A percentile compares a stretch with the other conserved stretches of the same genome.
phyloP scores from a whole-genome alignment of 2,329 filamentous ascomycete genomes.

The Curvularia lunata region DNA sequence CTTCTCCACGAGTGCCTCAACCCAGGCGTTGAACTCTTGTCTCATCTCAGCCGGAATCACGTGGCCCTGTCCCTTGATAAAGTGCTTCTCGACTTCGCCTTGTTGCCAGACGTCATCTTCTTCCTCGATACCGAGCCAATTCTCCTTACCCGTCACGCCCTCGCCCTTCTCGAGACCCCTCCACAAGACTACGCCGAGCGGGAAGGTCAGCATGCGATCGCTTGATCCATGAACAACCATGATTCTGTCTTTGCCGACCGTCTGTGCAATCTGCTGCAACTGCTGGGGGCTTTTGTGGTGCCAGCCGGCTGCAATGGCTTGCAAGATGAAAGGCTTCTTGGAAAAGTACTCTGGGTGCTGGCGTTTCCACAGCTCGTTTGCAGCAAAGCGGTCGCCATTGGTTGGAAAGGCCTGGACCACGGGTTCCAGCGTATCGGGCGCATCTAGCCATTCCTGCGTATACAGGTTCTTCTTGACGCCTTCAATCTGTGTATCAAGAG shows the following conservation, averaged over 20 bases:
- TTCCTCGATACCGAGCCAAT: conserved; percentile 42
- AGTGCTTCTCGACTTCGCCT: conserved; percentile 59
- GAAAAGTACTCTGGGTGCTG: conserved; percentile 66
- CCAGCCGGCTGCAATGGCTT: conserved; percentile 79
- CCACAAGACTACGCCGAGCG: conserved; percentile 73
- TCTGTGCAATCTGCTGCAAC: conserved; percentile 68
- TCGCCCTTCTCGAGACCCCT: conserved; percentile 66
- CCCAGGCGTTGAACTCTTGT: conserved; percentile 69
- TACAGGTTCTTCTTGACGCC: conserved; percentile 73
- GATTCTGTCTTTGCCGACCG: conserved; percentile 75
- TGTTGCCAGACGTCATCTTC: conserved; percentile 48
- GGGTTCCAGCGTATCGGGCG: conserved; percentile 61
- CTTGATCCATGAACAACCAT: conserved; percentile 76
- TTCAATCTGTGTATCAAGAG: conserved; percentile 69
- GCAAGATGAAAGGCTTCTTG: conserved; percentile 72
- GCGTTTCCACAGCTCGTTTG: conserved; percentile 77
- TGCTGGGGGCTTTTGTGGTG: conserved; percentile 76
- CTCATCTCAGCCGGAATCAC: conserved; percentile 74
- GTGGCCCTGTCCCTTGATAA: conserved; percentile 77
- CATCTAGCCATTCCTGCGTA: conserved; percentile 65
- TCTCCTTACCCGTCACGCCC: conserved; percentile 42
- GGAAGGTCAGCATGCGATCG: conserved; percentile 79
- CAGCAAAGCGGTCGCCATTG: conserved; percentile 83
- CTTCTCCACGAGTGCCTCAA: conserved; percentile 65
- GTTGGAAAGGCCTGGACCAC: conserved; percentile 65